Evolutionary conservation across 306 rosid genomes (phyloP).

Genomic region (Cucurbita argyrosperma): DNA sequence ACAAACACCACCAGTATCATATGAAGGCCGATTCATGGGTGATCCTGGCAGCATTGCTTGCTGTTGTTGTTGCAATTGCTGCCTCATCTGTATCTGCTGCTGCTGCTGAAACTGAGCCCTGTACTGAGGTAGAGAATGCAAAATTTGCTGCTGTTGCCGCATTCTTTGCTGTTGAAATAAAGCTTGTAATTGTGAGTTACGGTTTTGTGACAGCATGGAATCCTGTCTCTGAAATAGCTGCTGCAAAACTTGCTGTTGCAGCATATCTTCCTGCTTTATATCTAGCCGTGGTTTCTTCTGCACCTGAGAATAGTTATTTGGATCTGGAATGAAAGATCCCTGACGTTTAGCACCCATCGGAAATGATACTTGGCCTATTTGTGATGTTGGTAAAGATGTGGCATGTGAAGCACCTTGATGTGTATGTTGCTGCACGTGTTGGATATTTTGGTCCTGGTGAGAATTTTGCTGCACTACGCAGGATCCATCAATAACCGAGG

Average conservation of each 20-base stretch:
- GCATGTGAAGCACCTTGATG: conserved; percentile 65
- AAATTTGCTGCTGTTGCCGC: conserved; percentile 41
- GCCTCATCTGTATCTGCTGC: conserved; percentile 62
- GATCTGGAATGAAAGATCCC: conserved; percentile 65
- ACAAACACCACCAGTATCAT: conserved; percentile 72
- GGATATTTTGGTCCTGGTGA: conserved; percentile 70
- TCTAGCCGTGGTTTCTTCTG: conserved; percentile 73
- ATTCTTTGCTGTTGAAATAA: conserved; percentile 73
- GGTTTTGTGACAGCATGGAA: conserved; percentile 56
- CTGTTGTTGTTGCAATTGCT: conserved; percentile 75
- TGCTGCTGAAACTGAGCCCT: conserved; percentile 57
- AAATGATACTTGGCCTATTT: conserved; percentile 35
- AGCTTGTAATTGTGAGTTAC: conserved; percentile 64
- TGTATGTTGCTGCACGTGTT: conserved; percentile 49
- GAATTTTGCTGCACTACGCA: conserved; percentile 71
- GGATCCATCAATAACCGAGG: conserved; percentile 85
- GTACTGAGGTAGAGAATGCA: conserved; percentile 78
- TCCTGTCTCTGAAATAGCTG: conserved; percentile 84
- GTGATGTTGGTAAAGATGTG: conserved; percentile 44
- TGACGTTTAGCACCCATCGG: conserved; percentile 47
- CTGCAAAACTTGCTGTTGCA: conserved; percentile 69
- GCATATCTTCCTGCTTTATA: conserved; percentile 67
- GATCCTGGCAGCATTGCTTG: conserved; percentile 58
- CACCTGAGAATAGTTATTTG: conserved; percentile 45
- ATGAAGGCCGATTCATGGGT: conserved; percentile 43